Conservation (phyloP, 495 filamentous ascomycete genomes). For the Xylaria longipes region DNA sequence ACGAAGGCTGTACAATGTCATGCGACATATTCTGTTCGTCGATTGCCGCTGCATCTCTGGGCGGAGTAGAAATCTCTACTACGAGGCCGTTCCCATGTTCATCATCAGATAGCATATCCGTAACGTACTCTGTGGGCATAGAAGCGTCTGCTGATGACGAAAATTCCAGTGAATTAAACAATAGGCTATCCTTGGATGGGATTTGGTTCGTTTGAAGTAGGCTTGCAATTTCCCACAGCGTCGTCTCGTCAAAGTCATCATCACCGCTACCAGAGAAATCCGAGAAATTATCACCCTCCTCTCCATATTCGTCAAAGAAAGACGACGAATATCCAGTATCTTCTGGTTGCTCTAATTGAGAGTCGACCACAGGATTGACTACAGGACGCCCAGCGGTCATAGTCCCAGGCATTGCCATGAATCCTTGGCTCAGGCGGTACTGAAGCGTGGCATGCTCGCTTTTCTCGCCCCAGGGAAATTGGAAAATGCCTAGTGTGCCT, state of each 20-base stretch:
- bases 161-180: slow-evolving; percentile 36
- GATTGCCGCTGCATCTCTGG: background rate
- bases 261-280: slow-evolving; percentile 40
- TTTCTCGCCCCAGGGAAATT: slow-evolving; percentile 63
- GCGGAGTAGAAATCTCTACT: background rate
- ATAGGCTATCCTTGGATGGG: slow-evolving; percentile 54
- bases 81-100: slow-evolving; percentile 34
- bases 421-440: slow-evolving; percentile 37
- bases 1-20: slow-evolving; percentile 1
- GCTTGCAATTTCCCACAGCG: slow-evolving; percentile 64
- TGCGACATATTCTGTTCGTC: background rate
- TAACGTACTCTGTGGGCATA: slow-evolving; percentile 35
- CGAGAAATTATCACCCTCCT: slow-evolving; percentile 45
- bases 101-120: slow-evolving; percentile 43
- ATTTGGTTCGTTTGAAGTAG: slow-evolving; percentile 53
- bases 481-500: slow-evolving; percentile 61
- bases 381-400: slow-evolving; percentile 49
- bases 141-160: slow-evolving; percentile 24
- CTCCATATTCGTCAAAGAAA: slow-evolving; percentile 58
- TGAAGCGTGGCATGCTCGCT: slow-evolving; percentile 57
- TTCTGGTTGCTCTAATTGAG: slow-evolving; percentile 47
- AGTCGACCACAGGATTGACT: slow-evolving; percentile 38
- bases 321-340: slow-evolving; percentile 46
- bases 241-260: slow-evolving; percentile 61
- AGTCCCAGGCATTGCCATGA: slow-evolving; percentile 56